Evolutionary conservation across 2,329 filamentous ascomycete species (phyloP), one percentile per base, ranked within the genome.

Genomic region (Cladosporium sp.): DNA sequence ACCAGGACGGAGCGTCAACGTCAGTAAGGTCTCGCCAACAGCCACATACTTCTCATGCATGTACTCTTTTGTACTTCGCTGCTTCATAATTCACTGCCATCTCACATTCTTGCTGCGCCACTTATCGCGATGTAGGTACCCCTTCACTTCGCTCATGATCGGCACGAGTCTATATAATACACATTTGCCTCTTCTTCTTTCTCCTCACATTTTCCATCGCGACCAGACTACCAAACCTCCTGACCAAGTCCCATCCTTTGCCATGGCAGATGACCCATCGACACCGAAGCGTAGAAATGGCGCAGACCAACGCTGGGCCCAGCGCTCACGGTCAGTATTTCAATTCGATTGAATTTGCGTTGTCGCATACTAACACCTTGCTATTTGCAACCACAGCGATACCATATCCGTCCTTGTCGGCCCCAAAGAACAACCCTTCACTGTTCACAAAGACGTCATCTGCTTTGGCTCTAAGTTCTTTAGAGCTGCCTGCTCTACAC

Each of bases 341-440:
- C 21, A 5, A 23, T 48, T 48, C n/a, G 4, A 48, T 48, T 4
- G n/a, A 13, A 13, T 4, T 23, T 23, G n/a, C 11, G 1, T 25
- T 10, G 25, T 11, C 30, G 18, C 11, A 48, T 13, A 26, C 48
- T 49, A 26, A 49, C 11, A 23, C 6, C 5, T n/a, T n/a, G 2
- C 36, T 28, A 58, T 21, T 8, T 6, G n/a, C 39, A 26, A 58
- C 18, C 63, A 58, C 49, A 30, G 11, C 2, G 2, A 21, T 10
- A 34, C 28, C 16, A 59, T 67, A 46, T 48, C 54, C 3, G 58
- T 67, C 25, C 28, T 65, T 5, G 64, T 65, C 11, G 67, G 67
- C 2, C 1, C 5, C 8, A 39, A 54, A 4, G 57, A 63, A 32
- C 23, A 18, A 1, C 51, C 10, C 4, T 69, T 66, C 36, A 56